Percentiles rank a stretch among this genome's conserved stretches.
phyloP scores from a whole-genome alignment of 306 rosid species.

The Cicer arietinum region DNA sequence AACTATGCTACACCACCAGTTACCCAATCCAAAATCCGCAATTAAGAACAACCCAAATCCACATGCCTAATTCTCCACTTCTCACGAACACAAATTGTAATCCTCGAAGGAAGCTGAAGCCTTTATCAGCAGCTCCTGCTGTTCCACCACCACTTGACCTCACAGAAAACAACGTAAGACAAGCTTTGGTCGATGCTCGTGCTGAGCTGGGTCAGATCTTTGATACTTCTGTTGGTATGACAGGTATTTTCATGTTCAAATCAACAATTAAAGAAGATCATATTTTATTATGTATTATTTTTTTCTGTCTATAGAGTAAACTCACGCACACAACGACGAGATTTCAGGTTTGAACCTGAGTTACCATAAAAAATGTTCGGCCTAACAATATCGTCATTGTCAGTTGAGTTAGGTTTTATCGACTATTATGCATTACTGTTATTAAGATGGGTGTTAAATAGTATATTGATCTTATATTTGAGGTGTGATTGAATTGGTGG shows the following conservation, averaged over 20 bases:
- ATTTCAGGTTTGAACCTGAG: too few relatives aligned
- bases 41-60: constrained; percentile 1
- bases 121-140: constrained; percentile 53
- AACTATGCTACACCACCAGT: not conserved
- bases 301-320: too few relatives aligned
- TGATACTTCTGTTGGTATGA: constrained; percentile 88
- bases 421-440: too few relatives aligned
- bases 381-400: too few relatives aligned
- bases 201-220: constrained; percentile 74
- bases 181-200: constrained; percentile 74
- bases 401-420: too few relatives aligned
- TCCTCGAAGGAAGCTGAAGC: constrained; percentile 33
- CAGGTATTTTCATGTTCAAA: constrained; percentile 50
- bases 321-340: too few relatives aligned
- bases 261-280: not conserved
- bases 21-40: not conserved
- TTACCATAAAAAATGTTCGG: too few relatives aligned
- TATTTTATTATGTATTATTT: not conserved
- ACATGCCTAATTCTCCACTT: constrained; percentile 31
- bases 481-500: constrained; percentile 80
- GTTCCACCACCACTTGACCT: constrained; percentile 71
- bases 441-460: not conserved
- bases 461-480: not conserved
- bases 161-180: constrained; percentile 72
- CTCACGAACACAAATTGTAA: not conserved